Evolutionary conservation across 768 basidiomycete genomes (phyloP), one percentile per base, ranked within the genome.

Genomic region (Collybia sp.): DNA sequence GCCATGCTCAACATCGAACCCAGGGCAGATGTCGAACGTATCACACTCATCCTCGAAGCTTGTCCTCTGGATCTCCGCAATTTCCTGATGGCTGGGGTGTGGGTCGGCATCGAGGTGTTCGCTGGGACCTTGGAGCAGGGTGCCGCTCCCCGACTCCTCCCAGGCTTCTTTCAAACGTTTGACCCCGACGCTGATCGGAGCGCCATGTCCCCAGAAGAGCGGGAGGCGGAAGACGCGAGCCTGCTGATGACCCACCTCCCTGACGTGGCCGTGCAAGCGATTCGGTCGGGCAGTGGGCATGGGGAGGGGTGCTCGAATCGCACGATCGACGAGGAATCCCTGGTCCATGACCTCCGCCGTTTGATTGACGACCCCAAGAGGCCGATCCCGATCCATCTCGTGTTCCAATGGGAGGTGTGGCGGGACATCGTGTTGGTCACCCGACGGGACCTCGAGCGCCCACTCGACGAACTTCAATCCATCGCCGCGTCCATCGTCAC

Each of bases 271-370:
- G 12, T 40, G 2, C 45, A 50, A 18, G 40, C 47, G 10, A 20
- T 41, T 10, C 36, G 18, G 9, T 47, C 40, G 5, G 46, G 30
- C 8, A 25, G 36, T 12, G 12, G 18, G 6, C 16, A 30, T 12
- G 40, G 20, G 19, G 33, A 47, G 12, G 15, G 13, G 30, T n/a
- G 34, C 20, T 17, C 13, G 15, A n/a, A 4, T 17, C 33, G 30
- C 10, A 43, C 46, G 5, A 30, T 50, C 3, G 49, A 50, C 25
- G 49, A 50, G 42, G 30, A 33, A 13, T 33, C 46, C 18, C 46
- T 50, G 25, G 46, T 47, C 10, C 38, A 31, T 2, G 41, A 47
- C 34, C 40, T 50, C 18, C 49, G 49, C 37, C 12, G 3, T 11
- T 47, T 36, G 40, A 42, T 50, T 11, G 34, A 40, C 19, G 46